phyloP scores from a whole-genome alignment of 768 basidiomycete species.

The Macrocybe gigantea region DNA sequence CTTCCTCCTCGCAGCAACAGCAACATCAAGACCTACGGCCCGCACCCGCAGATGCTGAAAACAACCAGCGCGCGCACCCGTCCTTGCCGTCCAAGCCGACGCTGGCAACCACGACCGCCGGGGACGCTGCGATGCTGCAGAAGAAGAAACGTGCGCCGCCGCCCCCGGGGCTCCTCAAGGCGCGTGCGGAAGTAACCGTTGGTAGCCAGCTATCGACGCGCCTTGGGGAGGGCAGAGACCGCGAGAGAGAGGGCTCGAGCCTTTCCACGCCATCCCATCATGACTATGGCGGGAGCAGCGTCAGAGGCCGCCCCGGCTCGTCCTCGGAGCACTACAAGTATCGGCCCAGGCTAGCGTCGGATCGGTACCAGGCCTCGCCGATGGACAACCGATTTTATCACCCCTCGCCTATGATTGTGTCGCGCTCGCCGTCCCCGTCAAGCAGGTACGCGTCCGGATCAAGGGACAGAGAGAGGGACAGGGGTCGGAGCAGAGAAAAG shows the following conservation, averaged over 20 bases:
- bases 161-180: too few species aligned
- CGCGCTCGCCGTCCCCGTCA: not conserved
- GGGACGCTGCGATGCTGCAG: not conserved
- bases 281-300: too few species aligned
- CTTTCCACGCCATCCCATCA: too few species aligned
- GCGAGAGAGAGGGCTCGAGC: too few species aligned
- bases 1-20: not conserved
- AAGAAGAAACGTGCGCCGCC: too few species aligned
- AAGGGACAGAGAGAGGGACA: slow-evolving; percentile 6
- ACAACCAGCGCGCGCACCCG: not conserved
- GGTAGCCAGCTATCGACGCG: too few species aligned
- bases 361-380: not conserved
- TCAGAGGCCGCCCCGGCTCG: too few species aligned
- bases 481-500: slow-evolving; percentile 10
- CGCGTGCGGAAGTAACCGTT: too few species aligned
- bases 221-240: too few species aligned
- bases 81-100: not conserved
- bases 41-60: not conserved
- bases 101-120: not conserved
- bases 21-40: not conserved
- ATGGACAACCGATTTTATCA: too few species aligned
- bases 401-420: not conserved
- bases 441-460: not conserved
- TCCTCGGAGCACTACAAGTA: not conserved
- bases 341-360: not conserved